Evolutionary conservation across 495 filamentous ascomycete genomes (phyloP), one percentile per base, ranked within the genome.

Genomic region (Glarea lozoyensis): DNA sequence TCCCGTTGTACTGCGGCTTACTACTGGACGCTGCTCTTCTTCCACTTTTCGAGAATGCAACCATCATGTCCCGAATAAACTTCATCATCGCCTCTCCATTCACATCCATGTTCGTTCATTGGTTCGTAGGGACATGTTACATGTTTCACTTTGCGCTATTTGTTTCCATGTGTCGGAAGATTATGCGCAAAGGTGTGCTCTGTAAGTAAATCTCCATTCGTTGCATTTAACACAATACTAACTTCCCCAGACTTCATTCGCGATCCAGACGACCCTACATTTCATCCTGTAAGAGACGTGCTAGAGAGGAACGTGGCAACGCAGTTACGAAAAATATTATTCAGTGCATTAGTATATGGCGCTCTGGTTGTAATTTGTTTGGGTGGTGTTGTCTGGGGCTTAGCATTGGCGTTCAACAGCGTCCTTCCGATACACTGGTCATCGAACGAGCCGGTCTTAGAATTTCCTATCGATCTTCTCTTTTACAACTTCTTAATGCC

Each of bases 111-210:
- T 99, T 99, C 56, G 82, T 97, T 17, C 92, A 99, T 61, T 99
- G 92, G 92, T 99, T 99, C 59, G 79, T 94, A 37, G 92, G 92
- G 16, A 99, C 92, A 4, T 94, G 88, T 49, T 99, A 99, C 62
- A 99, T 99, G 92, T 99, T 99, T 61, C 92, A 99, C 58, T 99
- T 99, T 59, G 92, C 92, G 16, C 70, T 97, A 11, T 99, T 99
- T 58, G 92, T 99, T 33, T 88, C 89, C 31, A 97, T 99, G 92
- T 99, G 92, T 62, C 80, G 92, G 37, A 96, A 95, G 67, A 94
- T 97, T 40, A 82, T 99, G 81, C 78, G 92, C 46, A 82, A 70
- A 37, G 92, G 92, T 30, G 92, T 97, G 34, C 72, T 99, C 41
- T 96, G 82, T 86, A 67, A 73, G 82, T 69, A 42, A n/a, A 13